Evolutionary conservation across 164 flowering plant genomes (phyloP).

Genomic region (Macadamia tetraphylla): DNA sequence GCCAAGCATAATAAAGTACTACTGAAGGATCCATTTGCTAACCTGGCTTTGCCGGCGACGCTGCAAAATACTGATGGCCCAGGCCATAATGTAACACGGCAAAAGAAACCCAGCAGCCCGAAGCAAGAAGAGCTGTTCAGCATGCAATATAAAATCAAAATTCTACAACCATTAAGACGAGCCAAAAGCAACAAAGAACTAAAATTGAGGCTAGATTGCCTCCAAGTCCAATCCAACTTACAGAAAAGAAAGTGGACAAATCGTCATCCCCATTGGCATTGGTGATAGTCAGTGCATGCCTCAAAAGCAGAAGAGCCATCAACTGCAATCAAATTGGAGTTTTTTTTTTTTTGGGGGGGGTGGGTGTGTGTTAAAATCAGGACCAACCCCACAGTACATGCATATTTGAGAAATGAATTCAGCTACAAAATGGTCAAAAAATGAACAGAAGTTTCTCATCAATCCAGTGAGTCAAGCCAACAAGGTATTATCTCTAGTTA

Average conservation of each 20-base stretch:
- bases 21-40: constrained; percentile 7
- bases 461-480: too few relatives aligned
- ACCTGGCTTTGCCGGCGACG: constrained; percentile 81
- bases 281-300: constrained; percentile 54
- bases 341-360: too few relatives aligned
- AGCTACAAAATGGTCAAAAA: too few relatives aligned
- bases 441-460: too few relatives aligned
- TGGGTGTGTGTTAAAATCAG: too few relatives aligned
- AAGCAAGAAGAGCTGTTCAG: constrained; percentile 75
- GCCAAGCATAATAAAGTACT: neutral
- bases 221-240: constrained; percentile 26
- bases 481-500: too few relatives aligned
- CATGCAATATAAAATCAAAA: constrained; percentile 4
- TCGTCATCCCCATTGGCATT: constrained; percentile 45
- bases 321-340: constrained; percentile 33
- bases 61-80: constrained; percentile 89
- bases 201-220: neutral
- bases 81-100: constrained; percentile 95
- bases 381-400: too few relatives aligned
- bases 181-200: neutral
- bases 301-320: constrained; percentile 72
- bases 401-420: too few relatives aligned
- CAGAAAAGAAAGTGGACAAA: constrained; percentile 63
- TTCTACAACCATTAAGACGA: neutral
- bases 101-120: constrained; percentile 89